phyloP scores from a whole-genome alignment of 345 rosid genomes.

The Gossypium herbaceum region DNA sequence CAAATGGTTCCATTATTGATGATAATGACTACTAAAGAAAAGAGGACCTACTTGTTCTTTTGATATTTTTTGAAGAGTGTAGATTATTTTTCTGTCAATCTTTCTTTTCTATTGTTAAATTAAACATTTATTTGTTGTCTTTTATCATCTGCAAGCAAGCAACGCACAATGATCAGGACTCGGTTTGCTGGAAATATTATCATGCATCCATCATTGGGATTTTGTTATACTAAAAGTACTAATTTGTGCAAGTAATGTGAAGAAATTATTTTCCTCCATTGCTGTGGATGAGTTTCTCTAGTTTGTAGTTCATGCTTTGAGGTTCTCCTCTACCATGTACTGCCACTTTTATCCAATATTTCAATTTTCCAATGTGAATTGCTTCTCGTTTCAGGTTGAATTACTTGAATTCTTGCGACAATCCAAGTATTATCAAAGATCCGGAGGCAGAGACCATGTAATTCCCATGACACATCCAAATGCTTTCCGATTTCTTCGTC shows the following conservation, averaged over 20 bases:
- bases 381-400: constrained; percentile 59
- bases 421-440: constrained; percentile 85
- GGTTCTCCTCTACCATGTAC: no score
- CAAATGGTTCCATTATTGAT: not conserved
- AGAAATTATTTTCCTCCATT: not conserved
- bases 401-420: constrained; percentile 52
- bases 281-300: not conserved
- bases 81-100: not conserved
- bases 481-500: constrained; percentile 89
- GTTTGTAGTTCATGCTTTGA: not conserved
- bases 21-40: not conserved
- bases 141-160: not conserved
- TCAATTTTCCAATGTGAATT: not conserved
- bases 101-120: no score
- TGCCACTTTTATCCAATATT: not conserved
- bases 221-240: not conserved
- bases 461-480: constrained; percentile 99
- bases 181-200: not conserved
- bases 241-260: not conserved
- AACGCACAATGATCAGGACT: not conserved
- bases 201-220: not conserved
- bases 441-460: constrained; percentile 90
- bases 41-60: not conserved
- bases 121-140: no score
- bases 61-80: not conserved